Base-by-base conservation (phyloP, 2,329 filamentous ascomycete species). In the Tolypocladium paradoxum region DNA sequence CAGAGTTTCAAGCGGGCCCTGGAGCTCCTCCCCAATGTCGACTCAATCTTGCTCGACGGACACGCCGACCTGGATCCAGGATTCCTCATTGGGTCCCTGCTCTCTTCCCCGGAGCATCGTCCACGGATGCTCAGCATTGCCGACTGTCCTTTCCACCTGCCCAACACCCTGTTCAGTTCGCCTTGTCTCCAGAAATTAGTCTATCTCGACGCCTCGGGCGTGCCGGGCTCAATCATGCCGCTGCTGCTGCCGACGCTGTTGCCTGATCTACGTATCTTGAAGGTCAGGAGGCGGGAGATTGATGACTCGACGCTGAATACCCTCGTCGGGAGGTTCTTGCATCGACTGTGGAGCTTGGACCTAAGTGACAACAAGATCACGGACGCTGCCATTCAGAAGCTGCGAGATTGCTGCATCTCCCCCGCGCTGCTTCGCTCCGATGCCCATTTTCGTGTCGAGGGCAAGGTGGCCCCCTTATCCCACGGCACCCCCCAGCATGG, bases 321-420 rank as follows among this genome's bases (percentile, higher is more conserved):
- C 2, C 53, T 65, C 0, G 40, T 56, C 43, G 62, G 3, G 56
- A 73, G 40, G 59, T 77, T 60, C 57, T 61, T 54, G 56, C 62
- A 6, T 12, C 73, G 69, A 31, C 62, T 84, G 12, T 84, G 81
- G 80, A 81, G 80, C 58, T 61, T 84, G 5, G 79, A 84, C 56
- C 49, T 84, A 0, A 68, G 71, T 37, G 51, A 71, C 6, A 85
- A 84, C 57, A 70, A 68, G 12, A 60, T 84, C 11, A 75, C 73
- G 0, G 79, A 83, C 58, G 58, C 37, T 2, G 58, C 67, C 4
- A 59, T 81, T 12, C 60, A 68, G 8, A 46, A 33, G 3, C 43
- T 70, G 4, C 55, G 63, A 6, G 45, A 62, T 6, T 56, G 58
- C 20, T 72, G 68, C 55, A 67, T 76, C 14, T 62, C 64, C 3